These are phyloP conservation scores for Tricholoma flavovirens DNA, from an alignment of 768 basidiomycete species.

Conservation along the genomic window DNA sequence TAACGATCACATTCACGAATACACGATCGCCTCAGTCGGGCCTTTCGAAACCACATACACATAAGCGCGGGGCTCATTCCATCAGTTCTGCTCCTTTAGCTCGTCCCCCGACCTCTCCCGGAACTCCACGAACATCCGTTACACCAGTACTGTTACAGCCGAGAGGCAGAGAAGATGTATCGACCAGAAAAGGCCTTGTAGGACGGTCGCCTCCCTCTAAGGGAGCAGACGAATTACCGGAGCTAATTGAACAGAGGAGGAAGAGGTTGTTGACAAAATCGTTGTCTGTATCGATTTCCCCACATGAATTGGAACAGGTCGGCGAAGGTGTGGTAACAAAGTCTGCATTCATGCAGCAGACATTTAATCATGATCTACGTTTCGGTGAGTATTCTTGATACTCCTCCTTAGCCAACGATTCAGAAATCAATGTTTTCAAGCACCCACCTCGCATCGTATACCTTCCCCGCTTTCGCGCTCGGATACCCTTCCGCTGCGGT, in stretches of 20 bases:
- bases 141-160: constrained; percentile 17
- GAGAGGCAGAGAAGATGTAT: constrained; percentile 24
- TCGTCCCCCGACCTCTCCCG: constrained; percentile 79
- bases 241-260: constrained; percentile 47
- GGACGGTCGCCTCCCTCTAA: constrained; percentile 34
- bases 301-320: constrained; percentile 38
- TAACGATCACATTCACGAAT: constrained; percentile 85
- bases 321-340: constrained; percentile 25
- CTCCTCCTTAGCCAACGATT: constrained; percentile 3
- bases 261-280: constrained; percentile 55
- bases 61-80: constrained; percentile 72
- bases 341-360: constrained; percentile 25
- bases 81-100: constrained; percentile 80
- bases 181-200: constrained; percentile 48
- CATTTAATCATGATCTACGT: constrained; percentile 17
- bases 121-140: constrained; percentile 40
- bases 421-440: constrained; percentile 13
- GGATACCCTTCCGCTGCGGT: constrained; percentile 43
- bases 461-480: constrained; percentile 47
- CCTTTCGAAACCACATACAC: constrained; percentile 32
- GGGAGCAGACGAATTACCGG: constrained; percentile 34
- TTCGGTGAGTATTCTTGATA: constrained; percentile 13
- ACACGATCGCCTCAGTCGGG: constrained; percentile 49
- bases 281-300: constrained; percentile 57
- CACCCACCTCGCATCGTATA: constrained; percentile 28